A percentile compares a stretch with the other conserved stretches of the same genome.
Conservation (phyloP, 768 basidiomycete species). For the Auricularia cornea region DNA sequence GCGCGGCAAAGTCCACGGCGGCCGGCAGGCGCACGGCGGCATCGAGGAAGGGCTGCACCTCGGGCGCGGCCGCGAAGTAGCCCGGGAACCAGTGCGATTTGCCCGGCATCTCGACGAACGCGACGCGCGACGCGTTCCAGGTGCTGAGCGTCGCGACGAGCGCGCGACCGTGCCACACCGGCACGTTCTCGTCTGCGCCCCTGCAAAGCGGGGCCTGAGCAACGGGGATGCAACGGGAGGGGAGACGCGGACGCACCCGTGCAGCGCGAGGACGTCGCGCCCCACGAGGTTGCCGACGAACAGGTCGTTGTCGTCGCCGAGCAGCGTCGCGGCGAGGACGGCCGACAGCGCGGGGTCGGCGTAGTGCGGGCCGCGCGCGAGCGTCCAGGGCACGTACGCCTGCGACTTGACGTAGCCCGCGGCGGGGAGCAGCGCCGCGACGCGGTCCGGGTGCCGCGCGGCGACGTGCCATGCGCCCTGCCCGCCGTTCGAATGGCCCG, state of each 20-base stretch:
- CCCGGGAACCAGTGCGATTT: slow-evolving; percentile 64
- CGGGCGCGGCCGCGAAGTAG: slow-evolving; percentile 46
- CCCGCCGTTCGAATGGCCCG: slow-evolving; percentile 91
- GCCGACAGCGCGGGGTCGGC: slow-evolving; percentile 66
- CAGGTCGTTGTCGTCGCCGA: slow-evolving; percentile 82
- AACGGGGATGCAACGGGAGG: not conserved
- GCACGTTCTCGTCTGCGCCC: slow-evolving; percentile 78
- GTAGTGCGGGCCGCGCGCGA: slow-evolving; percentile 56
- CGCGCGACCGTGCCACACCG: slow-evolving; percentile 75
- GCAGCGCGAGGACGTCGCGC: slow-evolving; percentile 63
- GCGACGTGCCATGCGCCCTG: slow-evolving; percentile 83
- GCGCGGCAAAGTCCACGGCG: slow-evolving; percentile 5
- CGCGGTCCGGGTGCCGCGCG: slow-evolving; percentile 67
- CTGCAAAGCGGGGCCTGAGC: slow-evolving; percentile 29
- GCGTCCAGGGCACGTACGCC: slow-evolving; percentile 65
- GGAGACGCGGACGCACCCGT: slow-evolving; percentile 50
- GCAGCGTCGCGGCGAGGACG: slow-evolving; percentile 65
- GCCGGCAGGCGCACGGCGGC: slow-evolving; percentile 10
- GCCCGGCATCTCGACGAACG: slow-evolving; percentile 20
- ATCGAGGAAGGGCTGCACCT: slow-evolving; percentile 47
- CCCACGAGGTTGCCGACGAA: slow-evolving; percentile 71
- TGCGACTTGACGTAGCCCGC: slow-evolving; percentile 85
- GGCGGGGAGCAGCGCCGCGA: slow-evolving; percentile 58
- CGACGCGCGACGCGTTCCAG: slow-evolving; percentile 47
- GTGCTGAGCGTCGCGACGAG: slow-evolving; percentile 48